Evolutionary conservation across 1,139 yeast genomes (phyloP).

Genomic region (Suhomyces anneliseae): DNA sequence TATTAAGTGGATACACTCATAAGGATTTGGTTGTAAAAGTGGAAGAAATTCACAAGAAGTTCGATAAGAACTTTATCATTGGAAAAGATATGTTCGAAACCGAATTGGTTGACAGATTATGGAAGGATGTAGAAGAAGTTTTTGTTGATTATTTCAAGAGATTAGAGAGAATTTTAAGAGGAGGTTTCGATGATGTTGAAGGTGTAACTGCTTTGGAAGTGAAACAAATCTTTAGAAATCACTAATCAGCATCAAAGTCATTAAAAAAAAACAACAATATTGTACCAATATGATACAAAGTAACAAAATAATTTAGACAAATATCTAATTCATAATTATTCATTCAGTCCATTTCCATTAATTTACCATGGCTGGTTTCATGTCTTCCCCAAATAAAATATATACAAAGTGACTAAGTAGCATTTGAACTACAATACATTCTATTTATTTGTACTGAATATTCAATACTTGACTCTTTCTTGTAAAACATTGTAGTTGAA

Average conservation of each 20-base stretch:
- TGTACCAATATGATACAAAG: no score
- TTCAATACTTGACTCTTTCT: no score
- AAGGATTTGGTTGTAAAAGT: slow-evolving; percentile 60
- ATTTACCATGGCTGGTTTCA: no score
- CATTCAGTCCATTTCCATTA: no score
- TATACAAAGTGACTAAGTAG: no score
- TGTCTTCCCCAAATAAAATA: no score
- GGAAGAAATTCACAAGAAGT: slow-evolving; percentile 53
- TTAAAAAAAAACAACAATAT: not conserved
- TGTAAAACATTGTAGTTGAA: no score
- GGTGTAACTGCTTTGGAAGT: slow-evolving; percentile 37
- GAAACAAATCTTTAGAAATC: slow-evolving; percentile 22
- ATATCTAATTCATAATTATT: no score
- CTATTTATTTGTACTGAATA: no score
- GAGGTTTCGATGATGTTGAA: slow-evolving; percentile 45
- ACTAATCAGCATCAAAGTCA: slow-evolving; percentile 6
- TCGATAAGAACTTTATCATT: slow-evolving; percentile 57
- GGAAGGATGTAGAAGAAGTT: slow-evolving; percentile 42
- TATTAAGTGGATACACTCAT: slow-evolving; percentile 55
- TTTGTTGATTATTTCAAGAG: slow-evolving; percentile 38
- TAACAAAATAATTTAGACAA: no score
- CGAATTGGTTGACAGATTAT: slow-evolving; percentile 46
- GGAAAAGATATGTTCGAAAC: slow-evolving; percentile 47
- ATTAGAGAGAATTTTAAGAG: slow-evolving; percentile 37
- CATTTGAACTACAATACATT: no score